Evolutionary conservation across 139 green algal species (phyloP).

Genomic region (Pedinophyceae sp.): DNA sequence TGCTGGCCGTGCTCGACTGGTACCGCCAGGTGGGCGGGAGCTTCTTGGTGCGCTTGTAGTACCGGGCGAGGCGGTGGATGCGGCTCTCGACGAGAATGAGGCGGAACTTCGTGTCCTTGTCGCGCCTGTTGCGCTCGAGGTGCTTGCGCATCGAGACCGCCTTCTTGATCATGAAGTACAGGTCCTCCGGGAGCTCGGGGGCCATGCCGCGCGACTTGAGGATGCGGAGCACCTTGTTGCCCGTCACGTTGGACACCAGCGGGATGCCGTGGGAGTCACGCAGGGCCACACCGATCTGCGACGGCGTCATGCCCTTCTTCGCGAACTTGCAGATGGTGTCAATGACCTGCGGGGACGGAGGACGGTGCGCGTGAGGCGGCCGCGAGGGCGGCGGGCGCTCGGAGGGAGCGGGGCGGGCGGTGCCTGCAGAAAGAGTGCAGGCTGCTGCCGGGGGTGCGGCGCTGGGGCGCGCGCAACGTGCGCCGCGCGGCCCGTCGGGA

Average conservation of each 20-base stretch:
- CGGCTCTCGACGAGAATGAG: constrained; percentile 82
- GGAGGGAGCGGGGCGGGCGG: too few relatives aligned
- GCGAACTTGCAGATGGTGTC: constrained; percentile 92
- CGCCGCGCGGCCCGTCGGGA: too few relatives aligned
- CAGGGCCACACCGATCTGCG: constrained; percentile 91
- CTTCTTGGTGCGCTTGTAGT: constrained; percentile 83
- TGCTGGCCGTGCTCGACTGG: constrained; percentile 82
- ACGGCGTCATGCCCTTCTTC: constrained; percentile 95
- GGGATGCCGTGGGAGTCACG: constrained; percentile 88
- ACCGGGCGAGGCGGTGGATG: constrained; percentile 95
- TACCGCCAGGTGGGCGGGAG: constrained; percentile 87
- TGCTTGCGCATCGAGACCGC: constrained; percentile 47
- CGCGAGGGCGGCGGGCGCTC: not conserved
- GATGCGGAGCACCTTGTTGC: constrained; percentile 93
- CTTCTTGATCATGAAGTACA: constrained; percentile 99
- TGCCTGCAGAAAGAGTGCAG: too few relatives aligned
- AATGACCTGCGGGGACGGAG: constrained; percentile 32
- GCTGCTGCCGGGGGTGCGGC: too few relatives aligned
- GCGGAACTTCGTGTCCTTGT: constrained; percentile 74
- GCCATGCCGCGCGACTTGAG: constrained; percentile 58
- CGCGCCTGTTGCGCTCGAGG: constrained; percentile 90
- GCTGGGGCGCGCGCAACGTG: too few relatives aligned
- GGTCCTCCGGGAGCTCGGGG: constrained; percentile 94
- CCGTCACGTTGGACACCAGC: constrained; percentile 73
- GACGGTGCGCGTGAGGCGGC: not conserved